phyloP scores from a whole-genome alignment of 345 rosid species.

The Euclidium syriacum region DNA sequence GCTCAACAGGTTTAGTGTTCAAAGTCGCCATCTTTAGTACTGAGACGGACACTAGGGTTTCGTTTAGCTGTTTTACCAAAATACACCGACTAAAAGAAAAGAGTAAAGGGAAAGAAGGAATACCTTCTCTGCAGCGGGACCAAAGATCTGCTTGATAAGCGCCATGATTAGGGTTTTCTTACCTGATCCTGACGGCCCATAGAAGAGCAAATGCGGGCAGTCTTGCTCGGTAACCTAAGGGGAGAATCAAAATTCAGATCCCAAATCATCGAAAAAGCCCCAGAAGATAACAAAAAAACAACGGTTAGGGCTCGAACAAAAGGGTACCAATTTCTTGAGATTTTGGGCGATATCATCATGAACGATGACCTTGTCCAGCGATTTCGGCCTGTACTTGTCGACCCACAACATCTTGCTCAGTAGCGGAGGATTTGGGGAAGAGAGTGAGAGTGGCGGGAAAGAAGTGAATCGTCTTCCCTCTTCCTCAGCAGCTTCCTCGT shows the following conservation, averaged over 20 bases:
- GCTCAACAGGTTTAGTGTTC: background rate
- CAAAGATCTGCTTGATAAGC: conserved; percentile 75
- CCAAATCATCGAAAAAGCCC: background rate
- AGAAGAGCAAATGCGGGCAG: conserved; percentile 95
- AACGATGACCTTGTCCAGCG: conserved; percentile 71
- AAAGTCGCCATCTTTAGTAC: conserved; percentile 5
- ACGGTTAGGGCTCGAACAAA: conserved; percentile 15
- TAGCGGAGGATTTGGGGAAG: background rate
- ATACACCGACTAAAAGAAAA: background rate
- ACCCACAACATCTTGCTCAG: conserved; percentile 82
- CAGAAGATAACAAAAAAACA: background rate
- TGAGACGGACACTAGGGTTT: background rate
- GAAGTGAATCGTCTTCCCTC: conserved; percentile 22
- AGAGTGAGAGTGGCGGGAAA: conserved; percentile 29
- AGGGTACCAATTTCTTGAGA: conserved; percentile 79
- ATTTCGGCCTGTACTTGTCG: conserved; percentile 95
- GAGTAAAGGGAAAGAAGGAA: background rate
- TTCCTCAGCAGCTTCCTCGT: background rate
- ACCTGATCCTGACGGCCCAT: conserved; percentile 95
- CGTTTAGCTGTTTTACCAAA: background rate
- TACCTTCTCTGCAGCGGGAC: conserved; percentile 88
- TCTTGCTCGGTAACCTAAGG: conserved; percentile 82
- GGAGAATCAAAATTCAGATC: background rate
- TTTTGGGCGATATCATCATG: conserved; percentile 78
- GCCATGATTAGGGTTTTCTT: conserved; percentile 99